These are phyloP conservation scores for Dactylorhiza incarnata DNA, from an alignment of 106 monocot genomes.

Conservation along the genomic window DNA sequence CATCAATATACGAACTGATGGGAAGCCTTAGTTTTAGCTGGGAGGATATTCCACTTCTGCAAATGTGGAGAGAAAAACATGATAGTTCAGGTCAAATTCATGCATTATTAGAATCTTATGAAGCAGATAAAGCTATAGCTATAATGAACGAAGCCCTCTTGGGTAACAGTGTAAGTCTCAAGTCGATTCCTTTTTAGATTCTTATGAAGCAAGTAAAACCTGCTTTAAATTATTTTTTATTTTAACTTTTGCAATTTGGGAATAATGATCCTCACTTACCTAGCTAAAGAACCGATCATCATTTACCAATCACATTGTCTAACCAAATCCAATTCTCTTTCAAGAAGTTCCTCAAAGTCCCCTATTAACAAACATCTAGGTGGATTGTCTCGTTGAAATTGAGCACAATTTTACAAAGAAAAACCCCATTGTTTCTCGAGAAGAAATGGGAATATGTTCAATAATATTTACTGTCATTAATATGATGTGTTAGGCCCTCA, in stretches of 20 bases:
- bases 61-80: constrained; percentile 74
- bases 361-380: too few species aligned
- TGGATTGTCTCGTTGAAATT: too few species aligned
- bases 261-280: not conserved
- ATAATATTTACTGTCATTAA: not conserved
- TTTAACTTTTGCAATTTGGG: constrained; percentile 3
- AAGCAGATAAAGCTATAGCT: constrained; percentile 39
- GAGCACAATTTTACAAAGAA: too few species aligned
- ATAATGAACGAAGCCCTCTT: constrained; percentile 78
- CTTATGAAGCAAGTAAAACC: not conserved
- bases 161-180: constrained; percentile 47
- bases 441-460: too few species aligned
- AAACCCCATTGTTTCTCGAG: too few species aligned
- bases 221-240: not conserved
- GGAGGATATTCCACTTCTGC: constrained; percentile 62
- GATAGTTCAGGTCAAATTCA: constrained; percentile 26
- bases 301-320: too few species aligned
- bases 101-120: constrained; percentile 67
- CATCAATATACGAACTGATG: constrained; percentile 96
- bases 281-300: too few species aligned
- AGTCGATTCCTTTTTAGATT: not conserved
- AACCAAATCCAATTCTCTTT: too few species aligned
- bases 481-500: not conserved
- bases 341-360: too few species aligned
- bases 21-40: constrained; percentile 58